Percentiles rank a stretch among this genome's conserved stretches.
phyloP scores from a whole-genome alignment of 2,329 filamentous ascomycete genomes.

The Sclerotinia subarctica region DNA sequence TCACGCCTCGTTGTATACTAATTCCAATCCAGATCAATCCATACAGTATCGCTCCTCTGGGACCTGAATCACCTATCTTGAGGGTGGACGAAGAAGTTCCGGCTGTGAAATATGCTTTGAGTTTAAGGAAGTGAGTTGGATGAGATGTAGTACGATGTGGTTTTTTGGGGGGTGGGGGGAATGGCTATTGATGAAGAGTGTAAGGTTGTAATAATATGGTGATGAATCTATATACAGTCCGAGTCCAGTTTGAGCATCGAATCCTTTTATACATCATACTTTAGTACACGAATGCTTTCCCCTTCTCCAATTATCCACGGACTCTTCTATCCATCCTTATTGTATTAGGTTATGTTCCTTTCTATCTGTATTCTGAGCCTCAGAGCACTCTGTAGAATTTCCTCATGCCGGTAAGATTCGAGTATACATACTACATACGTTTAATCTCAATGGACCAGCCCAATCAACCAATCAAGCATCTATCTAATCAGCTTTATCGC shows the following conservation, averaged over 20 bases:
- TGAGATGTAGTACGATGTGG: neutral
- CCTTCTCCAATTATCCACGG: too few species aligned
- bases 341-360: too few species aligned
- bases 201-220: neutral
- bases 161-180: neutral
- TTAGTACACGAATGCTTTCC: too few species aligned
- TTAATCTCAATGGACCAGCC: too few species aligned
- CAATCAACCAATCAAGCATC: too few species aligned
- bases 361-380: too few species aligned
- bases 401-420: too few species aligned
- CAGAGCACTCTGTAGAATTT: too few species aligned
- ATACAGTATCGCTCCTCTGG: constrained; percentile 73
- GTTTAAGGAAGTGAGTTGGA: constrained; percentile 30
- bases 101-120: constrained; percentile 44
- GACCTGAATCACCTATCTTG: constrained; percentile 79
- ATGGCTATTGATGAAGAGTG: neutral
- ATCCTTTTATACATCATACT: too few species aligned
- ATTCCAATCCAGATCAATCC: constrained; percentile 63
- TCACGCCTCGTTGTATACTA: neutral
- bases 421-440: too few species aligned
- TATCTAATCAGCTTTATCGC: too few species aligned
- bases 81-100: constrained; percentile 73
- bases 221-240: neutral
- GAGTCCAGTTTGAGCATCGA: neutral
- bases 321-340: too few species aligned